A percentile compares a stretch with the other conserved stretches of the same genome.
phyloP scores from a whole-genome alignment of 2,329 filamentous ascomycete species.

The Trichoderma pleuroti region DNA sequence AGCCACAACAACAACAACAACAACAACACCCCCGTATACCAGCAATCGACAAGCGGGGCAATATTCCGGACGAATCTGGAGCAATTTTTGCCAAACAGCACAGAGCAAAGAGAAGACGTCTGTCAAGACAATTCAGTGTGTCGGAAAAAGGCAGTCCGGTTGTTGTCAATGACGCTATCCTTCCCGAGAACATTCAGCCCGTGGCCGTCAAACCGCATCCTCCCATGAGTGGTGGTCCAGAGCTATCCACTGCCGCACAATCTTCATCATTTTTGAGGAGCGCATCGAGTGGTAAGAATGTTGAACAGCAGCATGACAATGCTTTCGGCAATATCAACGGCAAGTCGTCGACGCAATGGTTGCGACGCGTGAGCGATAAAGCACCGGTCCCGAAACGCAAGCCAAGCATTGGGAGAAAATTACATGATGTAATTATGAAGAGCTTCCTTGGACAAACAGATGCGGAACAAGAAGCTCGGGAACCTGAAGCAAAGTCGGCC shows the following conservation, averaged over 20 bases:
- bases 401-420: background rate
- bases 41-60: background rate
- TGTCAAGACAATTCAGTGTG: constrained; percentile 23
- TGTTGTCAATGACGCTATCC: background rate
- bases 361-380: background rate
- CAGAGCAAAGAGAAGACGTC: background rate
- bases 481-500: background rate
- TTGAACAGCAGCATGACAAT: background rate
- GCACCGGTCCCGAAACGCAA: background rate
- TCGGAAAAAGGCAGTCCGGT: constrained; percentile 29
- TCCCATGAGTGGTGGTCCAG: background rate
- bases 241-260: background rate
- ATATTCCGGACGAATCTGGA: background rate
- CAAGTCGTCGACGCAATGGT: background rate
- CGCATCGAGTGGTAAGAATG: background rate
- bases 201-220: background rate
- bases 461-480: background rate
- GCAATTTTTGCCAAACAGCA: no score
- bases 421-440: background rate
- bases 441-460: background rate
- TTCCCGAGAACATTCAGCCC: background rate
- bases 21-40: no score
- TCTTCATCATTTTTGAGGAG: background rate
- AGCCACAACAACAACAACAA: background rate
- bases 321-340: background rate